phyloP scores from a whole-genome alignment of 805 yeast genomes.

The Yarrowia sp. region DNA sequence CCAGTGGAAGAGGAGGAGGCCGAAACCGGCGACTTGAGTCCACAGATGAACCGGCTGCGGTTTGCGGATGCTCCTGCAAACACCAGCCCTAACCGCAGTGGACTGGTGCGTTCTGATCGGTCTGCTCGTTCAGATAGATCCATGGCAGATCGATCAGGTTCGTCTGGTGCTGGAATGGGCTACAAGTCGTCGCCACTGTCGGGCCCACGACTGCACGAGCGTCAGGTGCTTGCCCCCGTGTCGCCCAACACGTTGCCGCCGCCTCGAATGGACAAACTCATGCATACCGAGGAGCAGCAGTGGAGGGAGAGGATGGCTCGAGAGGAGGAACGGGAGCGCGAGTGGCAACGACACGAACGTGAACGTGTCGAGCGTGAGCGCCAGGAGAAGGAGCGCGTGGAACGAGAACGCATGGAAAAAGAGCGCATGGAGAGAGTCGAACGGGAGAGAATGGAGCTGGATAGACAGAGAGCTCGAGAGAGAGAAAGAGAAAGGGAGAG shows the following conservation, averaged over 20 bases:
- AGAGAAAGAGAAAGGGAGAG: neutral
- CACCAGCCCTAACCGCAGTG: conserved; percentile 17
- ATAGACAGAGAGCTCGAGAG: neutral
- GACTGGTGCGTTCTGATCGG: neutral
- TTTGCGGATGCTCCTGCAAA: neutral
- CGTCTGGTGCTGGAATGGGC: neutral
- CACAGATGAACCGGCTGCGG: conserved; percentile 15
- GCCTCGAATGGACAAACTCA: conserved; percentile 13
- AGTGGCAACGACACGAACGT: neutral
- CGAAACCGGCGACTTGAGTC: conserved; percentile 12
- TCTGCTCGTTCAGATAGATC: conserved; percentile 11
- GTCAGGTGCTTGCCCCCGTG: conserved; percentile 8
- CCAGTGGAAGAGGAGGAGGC: neutral
- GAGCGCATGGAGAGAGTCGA: conserved; percentile 8
- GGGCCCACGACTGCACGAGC: conserved; percentile 3
- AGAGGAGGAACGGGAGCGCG: neutral
- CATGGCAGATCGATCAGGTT: conserved; percentile 7
- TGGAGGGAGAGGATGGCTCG: conserved; percentile 12
- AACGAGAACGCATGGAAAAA: conserved; percentile 10
- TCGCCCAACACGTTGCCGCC: conserved; percentile 13
- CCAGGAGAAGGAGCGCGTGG: neutral
- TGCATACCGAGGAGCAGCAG: conserved; percentile 7
- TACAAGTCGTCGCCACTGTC: conserved; percentile 13
- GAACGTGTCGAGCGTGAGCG: conserved; percentile 5
- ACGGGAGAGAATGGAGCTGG: neutral